phyloP scores from a whole-genome alignment of 495 filamentous ascomycete species.

The Annulohypoxylon nitens region DNA sequence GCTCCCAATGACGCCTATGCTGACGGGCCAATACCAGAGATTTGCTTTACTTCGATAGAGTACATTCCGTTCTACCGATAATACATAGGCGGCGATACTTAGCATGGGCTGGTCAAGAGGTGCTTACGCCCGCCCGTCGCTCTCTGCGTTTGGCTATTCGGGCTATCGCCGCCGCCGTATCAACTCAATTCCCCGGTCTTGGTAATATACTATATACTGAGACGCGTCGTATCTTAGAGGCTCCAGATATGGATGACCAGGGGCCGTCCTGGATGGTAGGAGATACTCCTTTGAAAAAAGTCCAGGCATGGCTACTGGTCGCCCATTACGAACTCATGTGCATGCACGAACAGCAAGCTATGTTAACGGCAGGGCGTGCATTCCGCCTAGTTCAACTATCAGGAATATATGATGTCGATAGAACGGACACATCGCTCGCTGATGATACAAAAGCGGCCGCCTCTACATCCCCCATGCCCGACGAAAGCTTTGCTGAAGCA shows the following conservation, averaged over 20 bases:
- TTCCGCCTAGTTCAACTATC: slow-evolving; percentile 62
- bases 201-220: slow-evolving; percentile 61
- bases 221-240: slow-evolving; percentile 44
- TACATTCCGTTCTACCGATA: not conserved
- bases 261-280: not conserved
- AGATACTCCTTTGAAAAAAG: slow-evolving; percentile 53
- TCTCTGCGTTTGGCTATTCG: slow-evolving; percentile 1
- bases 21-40: not conserved
- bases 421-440: not conserved
- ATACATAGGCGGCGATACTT: not conserved
- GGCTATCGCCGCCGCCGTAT: not conserved
- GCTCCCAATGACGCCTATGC: not conserved
- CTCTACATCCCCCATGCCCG: not conserved
- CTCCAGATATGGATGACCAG: not conserved
- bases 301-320: slow-evolving; percentile 67
- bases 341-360: slow-evolving; percentile 56
- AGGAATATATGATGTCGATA: slow-evolving; percentile 54
- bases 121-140: not conserved
- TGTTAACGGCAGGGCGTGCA: slow-evolving; percentile 60
- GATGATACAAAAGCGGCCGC: not conserved
- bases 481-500: slow-evolving; percentile 48
- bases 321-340: slow-evolving; percentile 66
- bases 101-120: not conserved
- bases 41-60: slow-evolving; percentile 7
- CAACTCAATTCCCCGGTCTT: slow-evolving; percentile 36